Percentiles rank a stretch among this genome's conserved stretches.
These are phyloP conservation scores for Immersiporthe knoxdaviesiana DNA, from an alignment of 2,329 filamentous ascomycete genomes.

Conservation along the genomic window DNA sequence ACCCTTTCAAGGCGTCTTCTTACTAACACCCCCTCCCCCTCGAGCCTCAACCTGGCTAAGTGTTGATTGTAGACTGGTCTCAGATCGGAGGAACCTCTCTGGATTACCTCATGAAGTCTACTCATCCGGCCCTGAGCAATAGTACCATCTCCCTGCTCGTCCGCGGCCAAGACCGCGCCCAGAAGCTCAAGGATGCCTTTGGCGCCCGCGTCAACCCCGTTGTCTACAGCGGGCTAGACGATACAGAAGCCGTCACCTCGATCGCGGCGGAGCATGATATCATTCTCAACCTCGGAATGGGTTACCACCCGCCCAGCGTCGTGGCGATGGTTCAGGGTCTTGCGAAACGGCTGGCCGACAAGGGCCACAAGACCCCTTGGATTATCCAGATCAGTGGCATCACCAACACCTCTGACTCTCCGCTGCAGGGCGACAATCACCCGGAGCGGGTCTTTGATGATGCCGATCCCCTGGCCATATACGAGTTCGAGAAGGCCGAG, in stretches of 20 bases:
- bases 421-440: slow-evolving; percentile 39
- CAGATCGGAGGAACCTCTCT: slow-evolving; percentile 37
- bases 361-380: background rate
- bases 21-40: too few species aligned
- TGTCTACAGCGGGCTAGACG: slow-evolving; percentile 34
- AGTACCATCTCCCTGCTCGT: slow-evolving; percentile 34
- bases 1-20: too few species aligned
- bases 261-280: slow-evolving; percentile 38
- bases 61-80: background rate
- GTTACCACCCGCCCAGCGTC: slow-evolving; percentile 43
- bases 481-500: slow-evolving; percentile 43
- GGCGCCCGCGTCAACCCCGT: slow-evolving; percentile 33
- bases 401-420: slow-evolving; percentile 48
- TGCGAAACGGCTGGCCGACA: slow-evolving; percentile 27
- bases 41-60: background rate
- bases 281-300: slow-evolving; percentile 47
- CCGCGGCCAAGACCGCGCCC: slow-evolving; percentile 26
- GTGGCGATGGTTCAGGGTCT: slow-evolving; percentile 49
- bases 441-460: slow-evolving; percentile 46
- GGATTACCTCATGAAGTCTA: slow-evolving; percentile 32
- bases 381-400: slow-evolving; percentile 43
- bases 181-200: slow-evolving; percentile 4
- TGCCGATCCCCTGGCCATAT: slow-evolving; percentile 45
- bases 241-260: slow-evolving; percentile 31
- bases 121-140: slow-evolving; percentile 29